Base-by-base conservation (phyloP, 495 filamentous ascomycete genomes). In the Aspergillus leporis region DNA sequence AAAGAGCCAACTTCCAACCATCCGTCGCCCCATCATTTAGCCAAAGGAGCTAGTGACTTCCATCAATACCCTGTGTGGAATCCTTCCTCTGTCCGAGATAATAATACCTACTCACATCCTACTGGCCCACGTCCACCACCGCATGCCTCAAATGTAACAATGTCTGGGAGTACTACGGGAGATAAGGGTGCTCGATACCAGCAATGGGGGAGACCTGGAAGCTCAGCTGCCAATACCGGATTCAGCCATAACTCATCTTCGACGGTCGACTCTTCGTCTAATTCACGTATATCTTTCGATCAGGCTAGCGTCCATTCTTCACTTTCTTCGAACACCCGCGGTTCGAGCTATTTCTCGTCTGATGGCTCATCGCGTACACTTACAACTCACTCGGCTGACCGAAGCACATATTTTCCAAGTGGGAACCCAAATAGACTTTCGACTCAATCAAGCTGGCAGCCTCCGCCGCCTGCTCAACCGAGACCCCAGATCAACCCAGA, bases 51-150 rank as follows among this genome's bases (percentile, higher is more conserved):
- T 21, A 81, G 79, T 48, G 93, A 97, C 66, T 97, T 85, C 67
- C 91, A 97, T 72, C 93, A 97, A 66, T 96, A 97, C 73, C 92
- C 92, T 8, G 82, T 81, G 19, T 87, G 89, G 76, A 84, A 89
- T 56, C 79, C 85, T 36, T 61, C 75, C 2, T 63, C 72, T 31
- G 61, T 67, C 48, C 76, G 78, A 21, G 66, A 75, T 54, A 71
- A 72, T 30, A 80, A 79, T 60, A 68, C 74, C 19, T 78, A 76
- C 52, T 81, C 86, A 13, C 85, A 90, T 62, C 80, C 82, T 23
- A 83, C 85, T 12, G 85, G 84, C 14, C 85, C 87, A 32, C 84
- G 92, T 60, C 88, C 90, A 16, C 86, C 88, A 23, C 88, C 91
- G 21, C 82, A 85, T 67, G 61, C 73, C 18, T 75, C 79, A 5